Percentiles rank a stretch among this genome's conserved stretches.
Evolutionary conservation across 495 filamentous ascomycete genomes (phyloP).

Genomic region (Apodospora peruviana): DNA sequence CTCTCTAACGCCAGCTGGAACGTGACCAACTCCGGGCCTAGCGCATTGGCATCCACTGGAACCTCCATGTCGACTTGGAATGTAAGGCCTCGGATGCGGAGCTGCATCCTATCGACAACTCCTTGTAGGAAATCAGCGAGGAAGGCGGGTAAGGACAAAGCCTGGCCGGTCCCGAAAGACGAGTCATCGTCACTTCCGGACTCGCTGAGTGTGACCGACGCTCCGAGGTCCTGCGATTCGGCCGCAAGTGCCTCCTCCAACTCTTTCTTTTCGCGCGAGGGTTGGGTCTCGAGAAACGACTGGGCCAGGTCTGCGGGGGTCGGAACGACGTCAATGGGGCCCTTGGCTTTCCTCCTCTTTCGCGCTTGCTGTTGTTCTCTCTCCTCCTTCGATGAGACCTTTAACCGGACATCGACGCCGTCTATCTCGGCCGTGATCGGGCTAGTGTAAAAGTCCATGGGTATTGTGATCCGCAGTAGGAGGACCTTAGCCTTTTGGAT

Average conservation of each 20-base stretch:
- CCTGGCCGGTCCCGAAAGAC: conserved; percentile 65
- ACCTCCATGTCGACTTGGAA: conserved; percentile 59
- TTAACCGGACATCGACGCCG: conserved; percentile 67
- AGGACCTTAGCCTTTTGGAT: conserved; percentile 65
- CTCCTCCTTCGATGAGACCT: conserved; percentile 31
- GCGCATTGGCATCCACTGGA: conserved; percentile 52
- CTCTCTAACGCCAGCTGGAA: conserved; percentile 61
- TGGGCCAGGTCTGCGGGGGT: conserved; percentile 79
- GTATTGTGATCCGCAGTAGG: conserved; percentile 68
- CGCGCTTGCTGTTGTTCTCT: conserved; percentile 21
- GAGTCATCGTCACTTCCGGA: conserved; percentile 62
- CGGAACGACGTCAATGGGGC: conserved; percentile 49
- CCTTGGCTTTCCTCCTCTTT: conserved; percentile 19
- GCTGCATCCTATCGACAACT: conserved; percentile 70
- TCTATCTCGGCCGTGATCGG: conserved; percentile 72
- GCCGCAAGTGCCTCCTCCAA: conserved; percentile 70
- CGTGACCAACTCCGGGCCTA: conserved; percentile 49
- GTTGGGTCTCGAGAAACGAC: conserved; percentile 81
- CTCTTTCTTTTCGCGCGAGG: conserved; percentile 64
- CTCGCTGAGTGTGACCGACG: conserved; percentile 48
- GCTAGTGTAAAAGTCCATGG: conserved; percentile 73
- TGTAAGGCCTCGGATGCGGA: conserved; percentile 56
- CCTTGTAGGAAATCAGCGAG: conserved; percentile 79
- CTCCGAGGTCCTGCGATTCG: conserved; percentile 58
- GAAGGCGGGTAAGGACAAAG: conserved; percentile 71